A percentile compares a stretch with the other conserved stretches of the same genome.
Evolutionary conservation across 2,329 filamentous ascomycete species (phyloP).

Genomic region (Hypocrella siamensis): DNA sequence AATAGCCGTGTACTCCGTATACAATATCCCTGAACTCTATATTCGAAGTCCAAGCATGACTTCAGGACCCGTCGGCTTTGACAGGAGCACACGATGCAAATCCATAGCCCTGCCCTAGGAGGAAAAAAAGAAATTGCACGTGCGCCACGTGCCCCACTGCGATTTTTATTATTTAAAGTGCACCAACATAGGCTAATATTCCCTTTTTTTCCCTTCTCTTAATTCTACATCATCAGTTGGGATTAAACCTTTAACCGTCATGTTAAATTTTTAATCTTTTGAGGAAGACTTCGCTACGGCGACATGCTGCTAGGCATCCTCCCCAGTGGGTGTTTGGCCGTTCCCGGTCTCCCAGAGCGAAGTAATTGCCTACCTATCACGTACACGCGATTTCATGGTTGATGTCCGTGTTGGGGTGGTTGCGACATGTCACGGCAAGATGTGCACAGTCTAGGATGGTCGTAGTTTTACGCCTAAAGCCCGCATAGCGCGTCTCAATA

Average conservation of each 20-base stretch:
- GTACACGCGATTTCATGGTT: conserved; percentile 19
- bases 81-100: no score
- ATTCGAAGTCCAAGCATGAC: no score
- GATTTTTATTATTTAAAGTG: no score
- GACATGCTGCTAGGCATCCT: conserved; percentile 37
- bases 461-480: not conserved
- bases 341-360: conserved; percentile 37
- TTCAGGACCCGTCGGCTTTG: no score
- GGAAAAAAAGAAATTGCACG: no score
- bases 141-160: no score
- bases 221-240: conserved; percentile 27
- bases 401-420: conserved; percentile 36
- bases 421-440: conserved; percentile 20
- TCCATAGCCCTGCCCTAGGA: no score
- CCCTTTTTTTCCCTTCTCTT: conserved; percentile 12
- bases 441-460: not conserved
- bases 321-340: conserved; percentile 35
- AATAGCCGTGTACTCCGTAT: no score
- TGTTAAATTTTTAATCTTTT: conserved; percentile 27
- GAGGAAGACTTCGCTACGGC: conserved; percentile 34
- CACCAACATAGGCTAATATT: no score
- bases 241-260: conserved; percentile 33
- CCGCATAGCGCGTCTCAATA: no score
- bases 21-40: no score
- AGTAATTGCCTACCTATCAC: conserved; percentile 30